A percentile compares a stretch with the other conserved stretches of the same genome.
Evolutionary conservation across 2,329 filamentous ascomycete genomes (phyloP).

Genomic region (Leptoxyphium fumago): DNA sequence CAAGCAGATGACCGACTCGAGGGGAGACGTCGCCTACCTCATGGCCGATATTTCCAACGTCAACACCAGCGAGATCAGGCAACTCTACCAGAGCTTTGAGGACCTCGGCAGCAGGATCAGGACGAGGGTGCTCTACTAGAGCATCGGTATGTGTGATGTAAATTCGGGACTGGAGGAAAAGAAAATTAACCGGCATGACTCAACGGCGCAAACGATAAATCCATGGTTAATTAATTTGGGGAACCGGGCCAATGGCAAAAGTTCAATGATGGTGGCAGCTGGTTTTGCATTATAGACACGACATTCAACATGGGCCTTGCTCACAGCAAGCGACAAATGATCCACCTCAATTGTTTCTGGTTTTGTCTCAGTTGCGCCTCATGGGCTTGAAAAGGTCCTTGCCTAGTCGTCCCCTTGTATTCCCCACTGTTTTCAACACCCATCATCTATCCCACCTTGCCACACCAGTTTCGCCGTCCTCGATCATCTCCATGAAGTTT

Average conservation of each 20-base stretch:
- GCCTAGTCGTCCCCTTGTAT: no score
- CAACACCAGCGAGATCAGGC: constrained; percentile 64
- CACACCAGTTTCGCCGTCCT: constrained; percentile 59
- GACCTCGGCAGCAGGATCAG: constrained; percentile 40
- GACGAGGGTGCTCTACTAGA: constrained; percentile 33
- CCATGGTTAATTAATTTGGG: no score
- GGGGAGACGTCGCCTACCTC: constrained; percentile 84
- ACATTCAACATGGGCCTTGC: background rate
- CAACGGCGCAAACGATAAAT: no score
- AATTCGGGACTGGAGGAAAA: background rate
- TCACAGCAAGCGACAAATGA: constrained; percentile 2
- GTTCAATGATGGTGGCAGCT: no score
- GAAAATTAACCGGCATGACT: no score
- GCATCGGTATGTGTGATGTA: background rate
- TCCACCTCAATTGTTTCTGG: background rate
- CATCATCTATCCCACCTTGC: background rate
- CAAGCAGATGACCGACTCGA: constrained; percentile 95
- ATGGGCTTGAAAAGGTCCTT: no score
- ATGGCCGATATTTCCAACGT: constrained; percentile 96
- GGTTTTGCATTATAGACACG: no score
- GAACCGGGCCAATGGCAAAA: no score
- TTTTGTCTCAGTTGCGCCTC: no score
- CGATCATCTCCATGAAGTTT: constrained; percentile 48
- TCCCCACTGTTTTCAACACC: no score
- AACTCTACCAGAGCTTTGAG: constrained; percentile 72